Percentiles rank a stretch among this genome's conserved stretches.
Evolutionary conservation across 768 basidiomycete species (phyloP).

Genomic region (Chalciporus chontae): DNA sequence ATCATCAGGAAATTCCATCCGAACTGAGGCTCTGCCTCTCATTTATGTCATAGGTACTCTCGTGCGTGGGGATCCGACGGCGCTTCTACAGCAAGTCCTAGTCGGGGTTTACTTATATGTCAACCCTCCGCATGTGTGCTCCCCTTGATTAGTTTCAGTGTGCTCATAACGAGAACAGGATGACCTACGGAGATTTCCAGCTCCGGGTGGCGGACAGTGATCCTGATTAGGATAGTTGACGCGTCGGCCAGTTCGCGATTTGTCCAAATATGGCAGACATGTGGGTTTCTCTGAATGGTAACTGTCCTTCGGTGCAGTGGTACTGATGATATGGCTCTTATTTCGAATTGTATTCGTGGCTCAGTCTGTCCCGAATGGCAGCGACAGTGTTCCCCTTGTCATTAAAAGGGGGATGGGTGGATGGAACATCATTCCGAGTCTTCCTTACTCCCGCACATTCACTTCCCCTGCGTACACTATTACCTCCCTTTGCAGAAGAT

Average conservation of each 20-base stretch:
- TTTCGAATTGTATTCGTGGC: background rate
- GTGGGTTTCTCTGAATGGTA: slow-evolving; percentile 15
- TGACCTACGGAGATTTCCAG: background rate
- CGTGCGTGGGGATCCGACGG: background rate
- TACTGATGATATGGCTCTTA: background rate
- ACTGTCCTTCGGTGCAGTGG: slow-evolving; percentile 8
- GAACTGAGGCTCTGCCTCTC: background rate
- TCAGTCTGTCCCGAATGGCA: background rate
- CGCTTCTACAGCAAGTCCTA: slow-evolving; percentile 22
- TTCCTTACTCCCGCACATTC: background rate
- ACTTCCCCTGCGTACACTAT: slow-evolving; percentile 1
- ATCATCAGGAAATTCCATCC: background rate
- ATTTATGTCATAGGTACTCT: background rate
- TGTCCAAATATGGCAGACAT: background rate
- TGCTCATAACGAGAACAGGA: slow-evolving; percentile 7
- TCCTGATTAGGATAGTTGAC: slow-evolving; percentile 3
- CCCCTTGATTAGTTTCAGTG: background rate
- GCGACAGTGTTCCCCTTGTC: background rate
- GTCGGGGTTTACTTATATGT: background rate
- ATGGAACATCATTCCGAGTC: background rate
- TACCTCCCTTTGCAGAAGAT: slow-evolving; percentile 3
- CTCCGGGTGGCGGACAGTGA: slow-evolving; percentile 6
- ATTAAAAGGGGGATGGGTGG: slow-evolving; percentile 14
- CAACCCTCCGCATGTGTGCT: slow-evolving; percentile 1
- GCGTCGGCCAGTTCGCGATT: background rate